phyloP scores from a whole-genome alignment of 805 yeast species.

The Candida michaelii region DNA sequence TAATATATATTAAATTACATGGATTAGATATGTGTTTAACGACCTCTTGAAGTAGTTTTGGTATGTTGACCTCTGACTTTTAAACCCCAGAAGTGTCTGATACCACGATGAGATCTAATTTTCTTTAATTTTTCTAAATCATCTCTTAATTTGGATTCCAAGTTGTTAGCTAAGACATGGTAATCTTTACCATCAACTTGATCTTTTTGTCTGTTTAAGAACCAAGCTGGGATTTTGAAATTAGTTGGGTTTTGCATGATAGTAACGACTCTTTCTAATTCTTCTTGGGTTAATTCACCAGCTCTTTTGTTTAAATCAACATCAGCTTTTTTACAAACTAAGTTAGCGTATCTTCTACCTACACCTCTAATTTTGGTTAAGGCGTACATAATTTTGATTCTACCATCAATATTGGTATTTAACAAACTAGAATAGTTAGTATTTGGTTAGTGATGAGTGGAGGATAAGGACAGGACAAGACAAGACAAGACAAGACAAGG shows the following conservation, averaged over 20 bases:
- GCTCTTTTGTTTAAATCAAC: conserved; percentile 98
- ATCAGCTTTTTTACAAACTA: conserved; percentile 99
- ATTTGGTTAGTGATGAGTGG: conserved; percentile 6
- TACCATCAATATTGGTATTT: conserved; percentile 99
- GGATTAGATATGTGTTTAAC: conserved; percentile 21
- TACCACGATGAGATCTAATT: conserved; percentile 99
- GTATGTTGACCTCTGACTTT: conserved; percentile 99
- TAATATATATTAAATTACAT: conserved; percentile 21
- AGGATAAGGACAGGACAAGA: not conserved
- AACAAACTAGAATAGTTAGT: conserved; percentile 70
- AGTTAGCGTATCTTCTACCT: conserved; percentile 99
- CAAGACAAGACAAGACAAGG: too few species aligned
- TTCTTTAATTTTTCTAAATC: conserved; percentile 99
- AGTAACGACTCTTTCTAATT: conserved; percentile 99
- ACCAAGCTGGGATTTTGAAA: conserved; percentile 99
- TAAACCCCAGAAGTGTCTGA: conserved; percentile 99
- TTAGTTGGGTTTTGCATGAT: conserved; percentile 99
- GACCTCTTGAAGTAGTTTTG: conserved; percentile 99
- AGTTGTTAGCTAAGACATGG: conserved; percentile 98
- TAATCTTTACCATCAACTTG: conserved; percentile 98
- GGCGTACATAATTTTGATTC: conserved; percentile 99
- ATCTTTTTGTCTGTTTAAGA: conserved; percentile 99
- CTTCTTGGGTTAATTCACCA: conserved; percentile 99
- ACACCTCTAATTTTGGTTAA: conserved; percentile 99
- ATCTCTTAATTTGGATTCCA: conserved; percentile 99